A percentile compares a stretch with the other conserved stretches of the same genome.
These are phyloP conservation scores for Durio zibethinus DNA, from an alignment of 345 rosid genomes.

Conservation along the genomic window DNA sequence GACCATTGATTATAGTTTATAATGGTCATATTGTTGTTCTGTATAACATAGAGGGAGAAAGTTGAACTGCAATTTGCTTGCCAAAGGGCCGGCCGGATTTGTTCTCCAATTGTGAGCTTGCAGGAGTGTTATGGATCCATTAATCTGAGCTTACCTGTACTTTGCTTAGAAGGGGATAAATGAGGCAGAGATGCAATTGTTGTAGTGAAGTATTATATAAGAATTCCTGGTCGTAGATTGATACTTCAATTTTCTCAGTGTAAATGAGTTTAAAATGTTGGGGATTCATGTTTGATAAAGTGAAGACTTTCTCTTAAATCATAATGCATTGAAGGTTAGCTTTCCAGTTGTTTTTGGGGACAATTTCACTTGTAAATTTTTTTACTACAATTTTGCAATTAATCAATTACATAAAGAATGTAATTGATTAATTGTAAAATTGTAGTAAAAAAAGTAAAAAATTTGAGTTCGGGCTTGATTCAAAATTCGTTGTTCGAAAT, in stretches of 20 bases:
- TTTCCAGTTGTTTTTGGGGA: neutral
- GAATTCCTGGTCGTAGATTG: conserved; percentile 15
- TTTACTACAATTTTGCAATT: no score
- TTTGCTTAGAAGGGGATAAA: conserved; percentile 10
- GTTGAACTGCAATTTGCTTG: conserved; percentile 20
- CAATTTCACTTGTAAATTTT: no score
- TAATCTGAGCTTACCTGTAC: conserved; percentile 10
- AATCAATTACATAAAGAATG: no score
- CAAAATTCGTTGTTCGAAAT: no score
- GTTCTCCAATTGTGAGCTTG: conserved; percentile 22
- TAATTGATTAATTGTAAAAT: no score
- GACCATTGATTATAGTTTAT: conserved; percentile 5
- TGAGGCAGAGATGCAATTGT: conserved; percentile 22
- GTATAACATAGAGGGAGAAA: neutral
- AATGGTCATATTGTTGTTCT: conserved; percentile 11
- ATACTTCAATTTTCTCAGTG: conserved; percentile 8
- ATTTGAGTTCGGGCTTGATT: no score
- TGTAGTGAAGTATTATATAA: conserved; percentile 20
- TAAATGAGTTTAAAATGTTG: neutral
- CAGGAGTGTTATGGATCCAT: conserved; percentile 23
- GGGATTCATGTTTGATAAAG: neutral
- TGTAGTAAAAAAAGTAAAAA: no score
- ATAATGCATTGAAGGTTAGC: neutral
- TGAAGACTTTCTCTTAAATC: neutral
- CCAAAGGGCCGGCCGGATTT: conserved; percentile 22